Percentiles rank a stretch among this genome's conserved stretches.
phyloP scores from a whole-genome alignment of 2,329 filamentous ascomycete species.

The Alternaria novae-zelandiae region DNA sequence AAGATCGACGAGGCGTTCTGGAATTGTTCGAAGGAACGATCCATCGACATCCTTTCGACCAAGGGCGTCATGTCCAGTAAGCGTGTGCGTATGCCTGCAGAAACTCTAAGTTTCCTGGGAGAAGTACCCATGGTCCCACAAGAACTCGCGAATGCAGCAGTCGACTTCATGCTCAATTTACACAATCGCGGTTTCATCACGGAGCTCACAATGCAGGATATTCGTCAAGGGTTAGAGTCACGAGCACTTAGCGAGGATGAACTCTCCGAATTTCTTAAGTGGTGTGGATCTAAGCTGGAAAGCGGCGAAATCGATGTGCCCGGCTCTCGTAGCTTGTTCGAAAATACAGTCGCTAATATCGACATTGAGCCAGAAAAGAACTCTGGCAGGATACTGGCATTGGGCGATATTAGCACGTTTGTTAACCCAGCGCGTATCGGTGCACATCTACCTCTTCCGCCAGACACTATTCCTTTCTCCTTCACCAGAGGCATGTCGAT shows the following conservation, averaged over 20 bases:
- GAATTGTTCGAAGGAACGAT: conserved; percentile 79
- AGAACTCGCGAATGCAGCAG: conserved; percentile 69
- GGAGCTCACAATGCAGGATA: conserved; percentile 84
- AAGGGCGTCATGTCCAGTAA: conserved; percentile 85
- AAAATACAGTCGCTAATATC: conserved; percentile 77
- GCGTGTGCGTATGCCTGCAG: conserved; percentile 77
- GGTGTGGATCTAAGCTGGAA: conserved; percentile 76
- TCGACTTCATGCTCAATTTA: conserved; percentile 79
- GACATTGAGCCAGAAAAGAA: conserved; percentile 57
- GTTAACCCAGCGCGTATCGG: conserved; percentile 80
- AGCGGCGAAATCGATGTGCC: conserved; percentile 73
- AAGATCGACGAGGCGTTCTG: conserved; percentile 96
- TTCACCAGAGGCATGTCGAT: conserved; percentile 74
- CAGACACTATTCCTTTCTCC: conserved; percentile 81
- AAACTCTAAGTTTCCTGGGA: conserved; percentile 78
- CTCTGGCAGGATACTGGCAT: conserved; percentile 74
- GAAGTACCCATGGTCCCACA: conserved; percentile 86
- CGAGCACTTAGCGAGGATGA: conserved; percentile 82
- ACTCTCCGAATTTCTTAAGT: conserved; percentile 81
- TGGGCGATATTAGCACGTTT: conserved; percentile 77
- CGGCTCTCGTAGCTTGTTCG: conserved; percentile 73
- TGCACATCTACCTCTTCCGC: conserved; percentile 78
- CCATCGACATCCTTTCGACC: conserved; percentile 87
- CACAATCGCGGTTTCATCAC: conserved; percentile 86
- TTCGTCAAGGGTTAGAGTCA: conserved; percentile 80